phyloP scores from a whole-genome alignment of 1,284 basidiomycete genomes.

The Leccinum holopus region DNA sequence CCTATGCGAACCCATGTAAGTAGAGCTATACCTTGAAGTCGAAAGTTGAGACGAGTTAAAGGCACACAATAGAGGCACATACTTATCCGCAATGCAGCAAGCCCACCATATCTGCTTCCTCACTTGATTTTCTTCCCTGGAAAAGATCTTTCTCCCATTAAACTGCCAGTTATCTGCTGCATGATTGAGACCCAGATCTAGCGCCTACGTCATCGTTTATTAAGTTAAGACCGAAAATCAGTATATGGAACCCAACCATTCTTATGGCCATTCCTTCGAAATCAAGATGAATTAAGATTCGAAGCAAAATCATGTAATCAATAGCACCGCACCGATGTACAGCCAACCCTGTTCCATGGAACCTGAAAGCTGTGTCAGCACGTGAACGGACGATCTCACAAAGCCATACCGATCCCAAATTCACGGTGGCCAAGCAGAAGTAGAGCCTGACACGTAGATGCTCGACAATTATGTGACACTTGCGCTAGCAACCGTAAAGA shows the following conservation, averaged over 20 bases:
- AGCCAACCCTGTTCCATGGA: constrained; percentile 83
- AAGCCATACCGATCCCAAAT: constrained; percentile 65
- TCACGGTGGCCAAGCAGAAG: constrained; percentile 78
- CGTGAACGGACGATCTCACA: not conserved
- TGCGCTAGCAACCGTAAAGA: constrained; percentile 44
- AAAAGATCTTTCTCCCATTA: constrained; percentile 63
- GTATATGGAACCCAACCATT: constrained; percentile 51
- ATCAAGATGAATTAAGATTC: constrained; percentile 5
- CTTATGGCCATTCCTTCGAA: constrained; percentile 67
- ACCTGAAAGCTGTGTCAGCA: constrained; percentile 35
- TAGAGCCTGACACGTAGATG: constrained; percentile 74
- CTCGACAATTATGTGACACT: constrained; percentile 62
- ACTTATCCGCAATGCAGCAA: constrained; percentile 75
- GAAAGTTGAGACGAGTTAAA: constrained; percentile 6
- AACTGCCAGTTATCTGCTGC: constrained; percentile 77
- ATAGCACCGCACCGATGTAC: constrained; percentile 57
- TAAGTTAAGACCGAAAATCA: constrained; percentile 1
- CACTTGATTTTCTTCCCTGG: constrained; percentile 70
- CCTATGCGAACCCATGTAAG: constrained; percentile 60
- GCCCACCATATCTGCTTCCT: constrained; percentile 84
- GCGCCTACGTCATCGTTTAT: constrained; percentile 50
- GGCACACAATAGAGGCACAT: constrained; percentile 23
- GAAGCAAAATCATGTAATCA: constrained; percentile 3
- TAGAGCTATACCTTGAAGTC: constrained; percentile 53
- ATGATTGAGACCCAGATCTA: constrained; percentile 81